Conservation (phyloP, 129 eudicot genomes). For the Flaveria linearis region DNA sequence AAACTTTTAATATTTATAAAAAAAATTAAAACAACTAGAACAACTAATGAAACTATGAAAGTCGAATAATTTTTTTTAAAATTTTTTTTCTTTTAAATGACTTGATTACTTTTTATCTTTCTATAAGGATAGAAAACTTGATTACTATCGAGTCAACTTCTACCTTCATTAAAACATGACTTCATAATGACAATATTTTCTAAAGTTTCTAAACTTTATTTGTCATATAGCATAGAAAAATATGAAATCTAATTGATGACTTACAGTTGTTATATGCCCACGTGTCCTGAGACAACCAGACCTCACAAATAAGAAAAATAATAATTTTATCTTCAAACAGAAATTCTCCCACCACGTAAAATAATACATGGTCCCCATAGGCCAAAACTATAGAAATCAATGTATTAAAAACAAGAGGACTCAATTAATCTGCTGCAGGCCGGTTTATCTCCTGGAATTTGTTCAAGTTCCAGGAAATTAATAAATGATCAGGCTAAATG, state of each 20-base stretch:
- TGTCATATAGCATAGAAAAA: background rate
- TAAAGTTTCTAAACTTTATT: background rate
- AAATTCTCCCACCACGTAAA: slow-evolving; percentile 42
- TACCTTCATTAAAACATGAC: too few relatives aligned
- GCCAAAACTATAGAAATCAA: slow-evolving; percentile 23
- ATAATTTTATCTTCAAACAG: slow-evolving; percentile 27
- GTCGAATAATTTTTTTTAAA: too few relatives aligned
- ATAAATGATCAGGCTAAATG: slow-evolving; percentile 65
- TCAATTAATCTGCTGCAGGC: background rate
- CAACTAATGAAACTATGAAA: too few relatives aligned
- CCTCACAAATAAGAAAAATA: slow-evolving; percentile 15
- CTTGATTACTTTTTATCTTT: too few relatives aligned
- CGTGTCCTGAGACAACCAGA: slow-evolving; percentile 28
- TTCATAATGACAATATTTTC: too few relatives aligned
- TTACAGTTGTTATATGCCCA: slow-evolving; percentile 29
- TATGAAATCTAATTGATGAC: background rate
- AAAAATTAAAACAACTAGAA: too few relatives aligned
- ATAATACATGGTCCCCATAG: slow-evolving; percentile 41
- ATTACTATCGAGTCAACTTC: too few relatives aligned
- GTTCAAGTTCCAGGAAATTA: slow-evolving; percentile 29
- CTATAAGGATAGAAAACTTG: too few relatives aligned
- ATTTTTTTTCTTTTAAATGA: too few relatives aligned
- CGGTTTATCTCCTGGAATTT: slow-evolving; percentile 28
- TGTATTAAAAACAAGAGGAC: slow-evolving; percentile 9
- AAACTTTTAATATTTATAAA: too few relatives aligned